A percentile compares a stretch with the other conserved stretches of the same genome.
These are phyloP conservation scores for Penicillium coprophilum DNA, from an alignment of 495 filamentous ascomycete species.

Conservation along the genomic window DNA sequence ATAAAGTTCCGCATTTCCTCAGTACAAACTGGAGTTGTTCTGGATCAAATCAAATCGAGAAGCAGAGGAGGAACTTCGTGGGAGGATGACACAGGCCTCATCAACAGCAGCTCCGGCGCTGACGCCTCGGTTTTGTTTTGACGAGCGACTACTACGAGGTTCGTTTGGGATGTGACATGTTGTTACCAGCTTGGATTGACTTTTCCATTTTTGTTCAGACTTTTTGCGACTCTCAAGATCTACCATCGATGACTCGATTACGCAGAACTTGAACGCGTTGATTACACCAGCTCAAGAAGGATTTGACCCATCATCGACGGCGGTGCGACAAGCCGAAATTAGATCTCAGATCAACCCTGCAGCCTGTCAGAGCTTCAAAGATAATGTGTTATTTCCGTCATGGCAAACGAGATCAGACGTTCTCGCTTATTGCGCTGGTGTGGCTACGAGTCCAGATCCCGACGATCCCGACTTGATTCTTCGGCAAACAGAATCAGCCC, in stretches of 20 bases:
- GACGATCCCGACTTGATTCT: slow-evolving; percentile 78
- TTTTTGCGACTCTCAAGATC: slow-evolving; percentile 87
- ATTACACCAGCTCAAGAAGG: slow-evolving; percentile 66
- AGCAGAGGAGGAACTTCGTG: slow-evolving; percentile 16
- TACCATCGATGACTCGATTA: slow-evolving; percentile 88
- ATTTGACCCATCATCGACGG: slow-evolving; percentile 81
- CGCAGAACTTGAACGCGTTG: slow-evolving; percentile 89
- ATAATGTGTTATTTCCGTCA: slow-evolving; percentile 78
- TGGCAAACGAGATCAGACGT: slow-evolving; percentile 88
- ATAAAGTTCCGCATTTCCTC: background rate
- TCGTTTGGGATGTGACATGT: slow-evolving; percentile 13
- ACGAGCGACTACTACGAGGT: slow-evolving; percentile 82
- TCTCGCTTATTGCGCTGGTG: slow-evolving; percentile 83
- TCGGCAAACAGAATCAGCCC: slow-evolving; percentile 67
- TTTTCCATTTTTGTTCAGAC: slow-evolving; percentile 53
- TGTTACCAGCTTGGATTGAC: slow-evolving; percentile 4
- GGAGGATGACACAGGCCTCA: slow-evolving; percentile 61
- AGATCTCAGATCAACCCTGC: slow-evolving; percentile 50
- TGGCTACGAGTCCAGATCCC: slow-evolving; percentile 84
- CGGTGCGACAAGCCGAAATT: slow-evolving; percentile 52
- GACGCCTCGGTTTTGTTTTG: slow-evolving; percentile 92
- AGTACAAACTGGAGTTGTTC: slow-evolving; percentile 44
- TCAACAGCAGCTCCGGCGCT: slow-evolving; percentile 58
- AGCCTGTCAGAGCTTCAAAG: slow-evolving; percentile 70
- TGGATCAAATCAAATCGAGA: slow-evolving; percentile 34